Evolutionary conservation across 306 rosid species (phyloP), one percentile per base, ranked within the genome.

Genomic region (Citrullus amarus): DNA sequence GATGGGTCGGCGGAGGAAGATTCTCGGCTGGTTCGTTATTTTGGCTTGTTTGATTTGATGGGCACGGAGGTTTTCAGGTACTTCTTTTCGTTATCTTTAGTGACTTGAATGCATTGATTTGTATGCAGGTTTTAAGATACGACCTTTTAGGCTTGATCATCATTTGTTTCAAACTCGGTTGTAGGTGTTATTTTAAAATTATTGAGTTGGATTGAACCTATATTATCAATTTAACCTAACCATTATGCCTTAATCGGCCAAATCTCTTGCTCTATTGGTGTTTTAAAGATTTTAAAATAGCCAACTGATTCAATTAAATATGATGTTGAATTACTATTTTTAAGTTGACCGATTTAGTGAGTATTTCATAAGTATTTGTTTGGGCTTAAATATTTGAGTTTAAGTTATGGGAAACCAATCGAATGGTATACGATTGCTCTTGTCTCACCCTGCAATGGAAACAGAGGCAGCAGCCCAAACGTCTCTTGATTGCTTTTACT

Each of bases 31-130:
- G 75, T 69, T 44, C 75, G 44, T 43, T 69, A 69, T 44, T 69
- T 69, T 69, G 56, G 75, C 36, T 20, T 44, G 56, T 43, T 69
- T 44, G 75, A 69, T 43, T 69, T 44, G 75, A 69, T 69, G 56
- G 75, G 4, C 56, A 69, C 1, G 75, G 38, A 68, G 36, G 75
- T 41, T 22, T 15, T 43, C n/a, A 43, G 36, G 75, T 69, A 44
- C 55, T 9, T 16, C 20, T 16, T 39, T 39, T 67, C n/a, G 30
- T 8, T 39, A 39, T 67, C 16, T 67, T 4, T 38, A 4, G 9
- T 41, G 34, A 41, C 30, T 66, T 39, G 4, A 66, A 66, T 67
- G 34, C 74, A 67, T 41, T 5, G 12, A 36, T 65, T 65, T 65
- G 22, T 44, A 65, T 36, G 71, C 71, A 65, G 39, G 13, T 32